Base-by-base conservation (phyloP, 2,329 filamentous ascomycete genomes). In the Fusarium sp. region DNA sequence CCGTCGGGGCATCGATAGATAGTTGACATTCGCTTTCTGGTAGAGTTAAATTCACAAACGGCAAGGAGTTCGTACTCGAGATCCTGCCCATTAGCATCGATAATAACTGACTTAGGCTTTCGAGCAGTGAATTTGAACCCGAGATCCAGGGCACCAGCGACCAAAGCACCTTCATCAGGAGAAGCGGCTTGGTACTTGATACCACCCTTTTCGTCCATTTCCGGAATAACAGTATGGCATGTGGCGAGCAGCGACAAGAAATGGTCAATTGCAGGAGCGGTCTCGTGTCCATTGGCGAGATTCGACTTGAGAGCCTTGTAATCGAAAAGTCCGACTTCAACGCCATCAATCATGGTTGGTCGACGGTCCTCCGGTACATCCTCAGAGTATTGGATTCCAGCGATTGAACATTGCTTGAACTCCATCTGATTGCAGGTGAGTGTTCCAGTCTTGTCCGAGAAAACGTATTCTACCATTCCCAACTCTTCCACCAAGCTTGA, bases 351-450 rank as follows among this genome's bases (percentile, higher is more conserved):
- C n/a, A 90, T 84, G 2, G 90, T 92, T 1, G 94, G 91, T 74
- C 93, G 88, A 61, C 94, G 90, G 78, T 99, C 96, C 80, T 99
- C 96, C 0, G 96, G 92, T 3, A 98, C 90, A 45, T 95, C 93
- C 57, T 96, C 94, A 14, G 93, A 92, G 77, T 99, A 99, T 81
- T 97, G 95, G 56, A 98, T 91, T 27, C 96, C 96, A 27, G 90
- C 93, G 77, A 99, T 98, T 1, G 92, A 92, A 76, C 93, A 97
- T 80, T 98, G 94, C 78, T 94, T 94, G 80, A 98, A 99, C 80
- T 98, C 95, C 96, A 99, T 98, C 86, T 94, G 91, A 78, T 98
- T 98, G 82, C 94, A 97, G n/a, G 95, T 98, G 76, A 98, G 84
- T 6, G 95, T 98, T 45, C 95, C 95, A 3, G 95, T 98, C 84